phyloP scores from a whole-genome alignment of 1,139 yeast genomes.

The Williopsis jadinii region DNA sequence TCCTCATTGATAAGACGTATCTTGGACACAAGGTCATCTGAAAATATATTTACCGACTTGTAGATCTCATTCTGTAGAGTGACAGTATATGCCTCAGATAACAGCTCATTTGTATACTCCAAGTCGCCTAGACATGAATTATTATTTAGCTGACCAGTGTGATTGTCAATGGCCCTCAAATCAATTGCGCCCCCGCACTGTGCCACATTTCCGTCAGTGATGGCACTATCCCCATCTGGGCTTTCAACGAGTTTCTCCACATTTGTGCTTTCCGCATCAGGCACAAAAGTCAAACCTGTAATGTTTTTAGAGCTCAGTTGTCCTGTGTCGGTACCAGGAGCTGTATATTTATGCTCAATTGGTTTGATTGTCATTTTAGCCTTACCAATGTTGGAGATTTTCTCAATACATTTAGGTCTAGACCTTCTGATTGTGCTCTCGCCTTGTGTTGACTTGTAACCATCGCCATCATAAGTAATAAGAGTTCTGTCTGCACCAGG shows the following conservation, averaged over 20 bases:
- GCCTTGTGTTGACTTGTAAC: conserved; percentile 4
- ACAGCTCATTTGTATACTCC: conserved; percentile 7
- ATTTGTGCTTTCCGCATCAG: conserved; percentile 1
- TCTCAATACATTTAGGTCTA: too few species aligned
- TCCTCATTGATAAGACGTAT: conserved; percentile 29
- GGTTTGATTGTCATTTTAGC: too few species aligned
- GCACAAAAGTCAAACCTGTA: background rate
- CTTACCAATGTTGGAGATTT: too few species aligned
- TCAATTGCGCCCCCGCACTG: background rate
- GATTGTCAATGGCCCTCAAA: background rate
- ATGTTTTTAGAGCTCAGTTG: background rate
- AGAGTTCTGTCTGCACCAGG: background rate
- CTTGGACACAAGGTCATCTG: conserved; percentile 27
- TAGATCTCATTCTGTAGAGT: conserved; percentile 29
- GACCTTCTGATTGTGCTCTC: conserved; percentile 1
- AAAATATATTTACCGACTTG: conserved; percentile 26
- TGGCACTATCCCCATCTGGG: background rate
- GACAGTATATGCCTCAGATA: conserved; percentile 26
- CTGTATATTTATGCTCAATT: too few species aligned
- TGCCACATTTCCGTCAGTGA: background rate
- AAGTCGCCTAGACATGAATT: background rate
- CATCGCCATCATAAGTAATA: conserved; percentile 3
- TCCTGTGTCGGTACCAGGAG: background rate
- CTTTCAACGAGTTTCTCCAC: background rate
- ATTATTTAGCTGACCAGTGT: background rate